These are phyloP conservation scores for Termitomyces sp. DNA, from an alignment of 768 basidiomycete genomes.

Conservation along the genomic window DNA sequence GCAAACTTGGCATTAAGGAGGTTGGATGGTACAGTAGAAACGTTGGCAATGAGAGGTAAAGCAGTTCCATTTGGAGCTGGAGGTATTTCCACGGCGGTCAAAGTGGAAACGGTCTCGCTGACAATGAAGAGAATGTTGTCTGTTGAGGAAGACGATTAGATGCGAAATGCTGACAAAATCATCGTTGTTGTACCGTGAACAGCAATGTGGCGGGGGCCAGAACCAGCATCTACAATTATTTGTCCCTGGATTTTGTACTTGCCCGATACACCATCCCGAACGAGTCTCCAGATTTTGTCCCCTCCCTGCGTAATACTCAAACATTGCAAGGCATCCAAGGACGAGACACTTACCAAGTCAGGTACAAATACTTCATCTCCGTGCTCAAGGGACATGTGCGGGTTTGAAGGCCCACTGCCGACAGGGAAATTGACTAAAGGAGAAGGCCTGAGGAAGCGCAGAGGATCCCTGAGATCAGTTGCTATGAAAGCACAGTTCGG, in stretches of 20 bases:
- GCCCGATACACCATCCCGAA: conserved; percentile 33
- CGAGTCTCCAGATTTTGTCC: conserved; percentile 66
- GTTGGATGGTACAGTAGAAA: conserved; percentile 36
- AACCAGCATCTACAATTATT: conserved; percentile 55
- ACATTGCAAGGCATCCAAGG: background rate
- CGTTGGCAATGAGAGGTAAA: conserved; percentile 35
- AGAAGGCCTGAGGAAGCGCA: conserved; percentile 28
- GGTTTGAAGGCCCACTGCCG: conserved; percentile 42
- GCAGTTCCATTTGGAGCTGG: conserved; percentile 42
- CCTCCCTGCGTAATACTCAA: conserved; percentile 38
- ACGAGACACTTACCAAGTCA: conserved; percentile 45
- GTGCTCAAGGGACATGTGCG: conserved; percentile 60
- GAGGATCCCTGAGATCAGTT: conserved; percentile 31
- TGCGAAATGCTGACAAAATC: background rate
- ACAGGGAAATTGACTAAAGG: conserved; percentile 43
- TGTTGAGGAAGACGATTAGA: conserved; percentile 10
- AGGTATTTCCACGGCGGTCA: conserved; percentile 47
- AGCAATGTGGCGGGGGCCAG: conserved; percentile 53
- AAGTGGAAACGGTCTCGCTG: conserved; percentile 45
- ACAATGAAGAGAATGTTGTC: conserved; percentile 45
- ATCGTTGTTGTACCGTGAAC: conserved; percentile 23
- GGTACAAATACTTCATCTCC: conserved; percentile 54
- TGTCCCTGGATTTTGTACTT: conserved; percentile 51
- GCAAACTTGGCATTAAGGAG: conserved; percentile 35
- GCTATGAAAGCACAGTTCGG: conserved; percentile 28